Percentiles rank a stretch among this genome's conserved stretches.
phyloP scores from a whole-genome alignment of 352 stramenopile species.

The Phytophthora lateralis region DNA sequence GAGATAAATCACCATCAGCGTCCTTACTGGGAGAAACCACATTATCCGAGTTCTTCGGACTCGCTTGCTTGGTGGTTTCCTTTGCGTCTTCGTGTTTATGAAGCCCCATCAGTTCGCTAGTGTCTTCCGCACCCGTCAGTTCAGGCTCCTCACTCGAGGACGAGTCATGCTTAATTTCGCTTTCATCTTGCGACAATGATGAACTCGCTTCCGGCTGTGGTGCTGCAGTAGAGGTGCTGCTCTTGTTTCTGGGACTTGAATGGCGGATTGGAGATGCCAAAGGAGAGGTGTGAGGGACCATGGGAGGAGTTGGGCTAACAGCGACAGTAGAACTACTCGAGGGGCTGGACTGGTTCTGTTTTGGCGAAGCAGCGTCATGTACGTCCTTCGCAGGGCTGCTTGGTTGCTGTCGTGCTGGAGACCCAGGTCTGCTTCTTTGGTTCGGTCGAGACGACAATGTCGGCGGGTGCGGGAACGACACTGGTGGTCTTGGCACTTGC shows the following conservation, averaged over 20 bases:
- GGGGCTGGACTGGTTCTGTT: neutral
- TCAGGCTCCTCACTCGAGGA: conserved; percentile 7
- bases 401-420: conserved; percentile 12
- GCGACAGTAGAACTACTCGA: neutral
- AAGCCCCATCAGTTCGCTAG: neutral
- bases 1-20: neutral
- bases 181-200: conserved; percentile 3
- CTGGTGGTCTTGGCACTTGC: neutral
- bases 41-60: neutral
- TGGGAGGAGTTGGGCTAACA: conserved; percentile 9
- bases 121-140: conserved; percentile 7
- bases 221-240: neutral
- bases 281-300: conserved; percentile 6
- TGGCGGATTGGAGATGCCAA: conserved; percentile 7
- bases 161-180: conserved; percentile 2
- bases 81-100: neutral
- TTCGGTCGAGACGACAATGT: conserved; percentile 12
- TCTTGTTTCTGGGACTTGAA: conserved; percentile 13
- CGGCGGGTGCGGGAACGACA: conserved; percentile 5
- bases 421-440: conserved; percentile 10
- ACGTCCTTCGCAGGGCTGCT: conserved; percentile 8
- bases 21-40: neutral
- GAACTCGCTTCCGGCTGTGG: neutral
- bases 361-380: neutral
- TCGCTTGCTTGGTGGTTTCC: neutral